Base-by-base conservation (phyloP, 768 basidiomycete species). In the Termitomyces sp. region DNA sequence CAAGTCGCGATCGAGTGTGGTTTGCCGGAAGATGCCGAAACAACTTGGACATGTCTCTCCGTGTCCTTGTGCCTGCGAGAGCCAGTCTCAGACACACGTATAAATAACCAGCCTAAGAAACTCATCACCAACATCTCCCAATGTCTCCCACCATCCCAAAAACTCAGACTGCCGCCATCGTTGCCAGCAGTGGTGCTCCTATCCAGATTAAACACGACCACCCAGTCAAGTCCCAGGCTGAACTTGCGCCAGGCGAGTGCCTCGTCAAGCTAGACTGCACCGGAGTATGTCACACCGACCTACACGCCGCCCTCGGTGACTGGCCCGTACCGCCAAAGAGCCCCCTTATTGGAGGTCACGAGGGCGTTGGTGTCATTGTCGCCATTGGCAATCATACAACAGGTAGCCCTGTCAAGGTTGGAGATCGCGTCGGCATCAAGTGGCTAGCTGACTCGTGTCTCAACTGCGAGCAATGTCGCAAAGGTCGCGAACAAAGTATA, bases 281-380 rank as follows among this genome's bases (percentile, higher is more conserved):
- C 6, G 91, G 91, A 53, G 89, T 92, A n/a, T 93, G 91, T 71
- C 90, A 92, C 65, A 89, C 88, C 3, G 91, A 93, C 63, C 77
- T 91, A 13, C 91, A 93, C 62, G 86, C 86, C 25, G 81, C 81
- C 35, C 69, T 79, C 36, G 83, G 81, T 41, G 93, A 94, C 65
- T 94, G 94, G 94, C 93, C 93, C 0, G 54, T 89, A 10, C 68
- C 77, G n/a, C 75, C 82, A 32, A 80, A 75, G 50, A 75, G 75
- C 1, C 88, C 87, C 0, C 80, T 91, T 45, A 81, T 92, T 53
- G 89, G 89, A 15, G 90, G 93, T 0, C 92, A 94, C 65, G 88
- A 93, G 70, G 92, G 91, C 59, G 89, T 91, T 12, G 91, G 93
- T 16, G 73, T 77, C 40, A 71, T 96, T 52, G 86, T 94, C 39